These are phyloP conservation scores for Vickermania spadyakhi DNA, from an alignment of 208 protist species.

Conservation along the genomic window DNA sequence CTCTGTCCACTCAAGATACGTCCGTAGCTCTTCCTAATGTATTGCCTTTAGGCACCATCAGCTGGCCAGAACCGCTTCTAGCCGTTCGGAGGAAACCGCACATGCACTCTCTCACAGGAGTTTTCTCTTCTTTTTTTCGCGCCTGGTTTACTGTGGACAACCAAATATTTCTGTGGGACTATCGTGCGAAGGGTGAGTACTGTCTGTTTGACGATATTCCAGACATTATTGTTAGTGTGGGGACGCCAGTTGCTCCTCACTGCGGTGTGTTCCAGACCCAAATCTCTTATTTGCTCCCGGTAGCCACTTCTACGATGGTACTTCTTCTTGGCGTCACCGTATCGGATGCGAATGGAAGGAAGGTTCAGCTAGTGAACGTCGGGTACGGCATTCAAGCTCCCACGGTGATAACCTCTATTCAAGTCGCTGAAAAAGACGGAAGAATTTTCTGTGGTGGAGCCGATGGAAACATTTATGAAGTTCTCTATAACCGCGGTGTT, in stretches of 20 bases:
- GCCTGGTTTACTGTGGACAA: slow-evolving; percentile 86
- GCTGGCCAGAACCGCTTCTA: slow-evolving; percentile 68
- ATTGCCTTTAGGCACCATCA: slow-evolving; percentile 50
- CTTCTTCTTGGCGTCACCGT: slow-evolving; percentile 73
- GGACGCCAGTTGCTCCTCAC: slow-evolving; percentile 35
- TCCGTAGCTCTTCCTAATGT: slow-evolving; percentile 68
- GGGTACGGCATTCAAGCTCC: slow-evolving; percentile 53
- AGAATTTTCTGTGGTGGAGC: slow-evolving; percentile 70
- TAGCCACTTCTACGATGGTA: slow-evolving; percentile 62
- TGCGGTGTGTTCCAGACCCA: slow-evolving; percentile 73
- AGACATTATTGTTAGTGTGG: slow-evolving; percentile 76
- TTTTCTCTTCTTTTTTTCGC: slow-evolving; percentile 64
- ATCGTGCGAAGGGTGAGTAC: slow-evolving; percentile 62
- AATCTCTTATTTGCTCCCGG: slow-evolving; percentile 64
- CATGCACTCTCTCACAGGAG: slow-evolving; percentile 54
- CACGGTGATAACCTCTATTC: slow-evolving; percentile 53
- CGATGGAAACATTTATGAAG: slow-evolving; percentile 77
- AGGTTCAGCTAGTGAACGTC: slow-evolving; percentile 61
- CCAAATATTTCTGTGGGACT: slow-evolving; percentile 79
- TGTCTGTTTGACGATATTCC: slow-evolving; percentile 75
- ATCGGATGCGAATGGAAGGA: slow-evolving; percentile 27
- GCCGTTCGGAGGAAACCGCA: slow-evolving; percentile 54
- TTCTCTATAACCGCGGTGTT: slow-evolving; percentile 61
- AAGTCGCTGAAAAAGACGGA: slow-evolving; percentile 23
- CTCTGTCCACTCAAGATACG: slow-evolving; percentile 62